Percentiles rank a stretch among this genome's conserved stretches.
Conservation (phyloP, 768 basidiomycete genomes). For the Suillus placidus region DNA sequence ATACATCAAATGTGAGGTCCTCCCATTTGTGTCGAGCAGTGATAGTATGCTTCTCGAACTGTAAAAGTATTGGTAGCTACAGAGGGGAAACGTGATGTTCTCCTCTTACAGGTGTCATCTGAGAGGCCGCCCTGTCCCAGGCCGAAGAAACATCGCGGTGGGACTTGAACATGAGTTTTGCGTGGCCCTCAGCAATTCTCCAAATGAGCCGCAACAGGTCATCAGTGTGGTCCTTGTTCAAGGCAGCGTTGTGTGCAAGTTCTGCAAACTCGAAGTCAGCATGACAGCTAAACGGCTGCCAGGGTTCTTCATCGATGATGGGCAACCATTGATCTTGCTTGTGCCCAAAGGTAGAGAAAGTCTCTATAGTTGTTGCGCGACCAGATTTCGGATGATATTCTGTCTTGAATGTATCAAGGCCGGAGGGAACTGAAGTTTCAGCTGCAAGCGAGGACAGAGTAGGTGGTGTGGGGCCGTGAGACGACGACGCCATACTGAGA, state of each 20-base stretch:
- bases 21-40: not conserved
- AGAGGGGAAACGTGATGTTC: constrained; percentile 2
- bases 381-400: constrained; percentile 27
- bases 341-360: constrained; percentile 19
- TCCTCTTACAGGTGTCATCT: constrained; percentile 13
- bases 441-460: not conserved
- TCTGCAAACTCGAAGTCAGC: constrained; percentile 16
- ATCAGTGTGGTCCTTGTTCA: constrained; percentile 9
- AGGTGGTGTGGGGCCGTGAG: not conserved
- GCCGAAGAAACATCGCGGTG: not conserved
- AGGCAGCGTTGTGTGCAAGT: constrained; percentile 8
- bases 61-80: not conserved
- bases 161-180: constrained; percentile 11
- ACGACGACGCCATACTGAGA: not conserved
- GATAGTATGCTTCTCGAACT: constrained; percentile 9
- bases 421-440: not conserved
- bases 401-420: constrained; percentile 1
- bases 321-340: not conserved
- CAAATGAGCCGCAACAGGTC: constrained; percentile 16
- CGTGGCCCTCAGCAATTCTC: not conserved
- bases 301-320: constrained; percentile 15
- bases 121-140: constrained; percentile 6
- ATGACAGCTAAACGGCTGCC: constrained; percentile 11
- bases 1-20: not conserved
- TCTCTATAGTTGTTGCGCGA: constrained; percentile 9